Conservation (phyloP, 1,284 basidiomycete species). For the Agroathelia rolfsii region DNA sequence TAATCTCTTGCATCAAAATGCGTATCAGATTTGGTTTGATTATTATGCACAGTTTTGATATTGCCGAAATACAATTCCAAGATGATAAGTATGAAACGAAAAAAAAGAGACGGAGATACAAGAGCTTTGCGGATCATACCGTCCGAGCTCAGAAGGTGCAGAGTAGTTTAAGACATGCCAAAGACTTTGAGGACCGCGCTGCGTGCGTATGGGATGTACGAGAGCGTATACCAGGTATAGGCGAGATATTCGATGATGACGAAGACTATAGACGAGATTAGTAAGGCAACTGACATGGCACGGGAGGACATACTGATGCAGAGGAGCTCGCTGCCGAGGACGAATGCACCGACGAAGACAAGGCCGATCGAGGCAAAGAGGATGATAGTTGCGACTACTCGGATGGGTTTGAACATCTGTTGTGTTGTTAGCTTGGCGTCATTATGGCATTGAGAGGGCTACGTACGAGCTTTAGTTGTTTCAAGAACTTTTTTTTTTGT, state of each 20-base stretch:
- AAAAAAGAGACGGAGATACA: too few relatives aligned
- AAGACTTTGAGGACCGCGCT: conserved; percentile 57
- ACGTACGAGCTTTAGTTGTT: conserved; percentile 69
- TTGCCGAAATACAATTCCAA: too few relatives aligned
- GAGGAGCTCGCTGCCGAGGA: conserved; percentile 47
- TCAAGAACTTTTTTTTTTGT: conserved; percentile 45
- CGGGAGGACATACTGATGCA: conserved; percentile 34
- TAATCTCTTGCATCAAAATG: too few relatives aligned
- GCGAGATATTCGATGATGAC: conserved; percentile 81
- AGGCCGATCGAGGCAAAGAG: conserved; percentile 71
- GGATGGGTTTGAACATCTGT: conserved; percentile 90
- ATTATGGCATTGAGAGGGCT: background rate
- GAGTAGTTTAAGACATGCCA: conserved; percentile 36
- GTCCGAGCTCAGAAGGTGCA: too few relatives aligned
- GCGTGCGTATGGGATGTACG: conserved; percentile 84
- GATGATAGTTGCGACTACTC: conserved; percentile 74
- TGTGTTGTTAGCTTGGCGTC: conserved; percentile 8
- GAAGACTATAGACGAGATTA: conserved; percentile 46
- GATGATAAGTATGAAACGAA: too few relatives aligned
- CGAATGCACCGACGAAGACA: conserved; percentile 77
- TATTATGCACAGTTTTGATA: too few relatives aligned
- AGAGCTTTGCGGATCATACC: too few relatives aligned
- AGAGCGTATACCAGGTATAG: conserved; percentile 75
- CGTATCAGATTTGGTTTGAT: too few relatives aligned
- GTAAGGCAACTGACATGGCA: conserved; percentile 6